Evolutionary conservation across 306 rosid genomes (phyloP).

Genomic region (Cyclanthera cordifolia): DNA sequence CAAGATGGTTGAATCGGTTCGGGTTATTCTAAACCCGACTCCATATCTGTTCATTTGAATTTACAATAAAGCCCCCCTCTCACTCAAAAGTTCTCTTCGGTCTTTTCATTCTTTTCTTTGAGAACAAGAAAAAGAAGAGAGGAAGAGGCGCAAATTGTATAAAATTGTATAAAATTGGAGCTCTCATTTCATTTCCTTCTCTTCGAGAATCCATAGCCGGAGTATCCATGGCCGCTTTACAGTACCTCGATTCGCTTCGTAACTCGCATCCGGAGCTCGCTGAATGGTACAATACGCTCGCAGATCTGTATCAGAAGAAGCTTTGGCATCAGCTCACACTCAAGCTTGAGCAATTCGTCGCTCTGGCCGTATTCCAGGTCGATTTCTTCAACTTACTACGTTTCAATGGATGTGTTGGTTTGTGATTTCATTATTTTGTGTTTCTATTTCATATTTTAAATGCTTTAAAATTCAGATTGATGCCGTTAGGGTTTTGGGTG

Average conservation of each 20-base stretch:
- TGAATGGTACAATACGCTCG: constrained; percentile 87
- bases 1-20: neutral
- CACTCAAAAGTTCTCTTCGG: too few relatives aligned
- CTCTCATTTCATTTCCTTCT: neutral
- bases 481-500: constrained; percentile 44
- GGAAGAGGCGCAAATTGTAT: neutral
- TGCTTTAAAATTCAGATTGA: neutral
- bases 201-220: constrained; percentile 10
- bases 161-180: constrained; percentile 22
- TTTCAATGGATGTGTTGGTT: constrained; percentile 5
- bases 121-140: constrained; percentile 28
- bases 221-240: constrained; percentile 78
- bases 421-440: neutral
- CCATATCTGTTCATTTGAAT: too few relatives aligned
- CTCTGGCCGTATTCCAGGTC: constrained; percentile 89
- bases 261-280: constrained; percentile 75
- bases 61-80: too few relatives aligned
- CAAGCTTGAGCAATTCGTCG: constrained; percentile 93
- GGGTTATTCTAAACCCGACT: constrained; percentile 1
- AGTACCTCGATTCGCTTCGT: constrained; percentile 81
- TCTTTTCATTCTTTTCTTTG: constrained; percentile 36
- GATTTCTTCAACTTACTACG: neutral
- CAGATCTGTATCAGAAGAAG: constrained; percentile 98
- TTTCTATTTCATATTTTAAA: neutral
- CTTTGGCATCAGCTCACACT: constrained; percentile 99